Conservation (phyloP, 495 filamentous ascomycete species). For the Tuber borchii region DNA sequence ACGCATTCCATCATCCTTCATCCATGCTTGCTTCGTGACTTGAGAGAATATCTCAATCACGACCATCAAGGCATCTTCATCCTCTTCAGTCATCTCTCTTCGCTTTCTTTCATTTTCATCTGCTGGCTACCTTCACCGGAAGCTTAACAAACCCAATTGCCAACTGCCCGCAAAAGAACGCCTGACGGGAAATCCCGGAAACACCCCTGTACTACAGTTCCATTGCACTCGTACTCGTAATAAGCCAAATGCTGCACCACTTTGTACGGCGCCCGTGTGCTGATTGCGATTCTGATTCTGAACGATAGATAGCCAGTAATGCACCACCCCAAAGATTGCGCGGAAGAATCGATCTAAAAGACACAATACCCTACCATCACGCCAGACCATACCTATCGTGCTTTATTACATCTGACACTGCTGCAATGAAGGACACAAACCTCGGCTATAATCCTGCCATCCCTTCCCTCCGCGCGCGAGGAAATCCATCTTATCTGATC, state of each 20-base stretch:
- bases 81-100: too few species aligned
- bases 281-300: neutral
- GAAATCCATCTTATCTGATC: neutral
- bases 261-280: neutral
- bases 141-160: too few species aligned
- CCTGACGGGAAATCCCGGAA: too few species aligned
- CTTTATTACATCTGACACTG: neutral
- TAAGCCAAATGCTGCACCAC: neutral
- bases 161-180: too few species aligned
- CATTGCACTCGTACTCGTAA: neutral
- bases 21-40: too few species aligned
- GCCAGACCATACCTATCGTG: neutral
- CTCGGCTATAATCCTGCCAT: neutral
- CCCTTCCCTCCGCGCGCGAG: neutral
- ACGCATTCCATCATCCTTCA: too few species aligned
- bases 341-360: neutral
- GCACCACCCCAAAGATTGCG: neutral
- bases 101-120: too few species aligned
- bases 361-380: neutral
- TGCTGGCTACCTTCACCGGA: too few species aligned
- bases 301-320: neutral
- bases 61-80: too few species aligned
- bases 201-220: neutral
- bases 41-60: too few species aligned
- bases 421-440: neutral